Conservation (phyloP, 345 rosid species). For the Hirschfeldia incana region DNA sequence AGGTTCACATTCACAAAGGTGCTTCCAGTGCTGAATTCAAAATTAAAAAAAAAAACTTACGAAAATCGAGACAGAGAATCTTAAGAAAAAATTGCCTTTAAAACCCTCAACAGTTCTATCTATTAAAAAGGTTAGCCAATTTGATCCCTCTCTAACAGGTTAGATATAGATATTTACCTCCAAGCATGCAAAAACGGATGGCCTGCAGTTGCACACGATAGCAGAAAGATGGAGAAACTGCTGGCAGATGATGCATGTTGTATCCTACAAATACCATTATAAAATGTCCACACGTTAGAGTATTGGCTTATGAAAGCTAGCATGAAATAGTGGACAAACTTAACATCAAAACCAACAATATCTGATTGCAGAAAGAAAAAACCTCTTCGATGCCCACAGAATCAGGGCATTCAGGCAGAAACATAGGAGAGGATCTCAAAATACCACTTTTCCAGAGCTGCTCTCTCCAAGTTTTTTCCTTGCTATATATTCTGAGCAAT, state of each 20-base stretch:
- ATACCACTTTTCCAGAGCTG: constrained; percentile 82
- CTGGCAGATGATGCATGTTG: constrained; percentile 84
- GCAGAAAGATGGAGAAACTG: constrained; percentile 91
- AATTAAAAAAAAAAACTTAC: background rate
- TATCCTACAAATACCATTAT: constrained; percentile 61
- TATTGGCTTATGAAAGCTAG: constrained; percentile 20
- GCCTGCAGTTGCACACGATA: constrained; percentile 74
- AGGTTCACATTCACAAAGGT: constrained; percentile 84
- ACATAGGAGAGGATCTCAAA: constrained; percentile 75
- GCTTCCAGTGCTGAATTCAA: constrained; percentile 81
- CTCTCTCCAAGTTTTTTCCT: constrained; percentile 81
- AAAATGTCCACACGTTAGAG: constrained; percentile 21
- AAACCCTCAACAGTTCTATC: background rate
- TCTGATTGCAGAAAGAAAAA: constrained; percentile 35
- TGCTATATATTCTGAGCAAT: constrained; percentile 59
- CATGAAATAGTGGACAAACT: background rate
- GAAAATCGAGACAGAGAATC: constrained; percentile 3
- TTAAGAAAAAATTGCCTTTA: background rate
- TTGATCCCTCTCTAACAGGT: background rate
- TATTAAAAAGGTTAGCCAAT: background rate
- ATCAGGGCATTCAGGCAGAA: constrained; percentile 65
- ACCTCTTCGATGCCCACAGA: constrained; percentile 93
- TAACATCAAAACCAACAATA: constrained; percentile 24
- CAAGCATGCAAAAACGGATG: constrained; percentile 79
- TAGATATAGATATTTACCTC: constrained; percentile 57